phyloP scores from a whole-genome alignment of 139 green algal species.

The Chlorella sp. region DNA sequence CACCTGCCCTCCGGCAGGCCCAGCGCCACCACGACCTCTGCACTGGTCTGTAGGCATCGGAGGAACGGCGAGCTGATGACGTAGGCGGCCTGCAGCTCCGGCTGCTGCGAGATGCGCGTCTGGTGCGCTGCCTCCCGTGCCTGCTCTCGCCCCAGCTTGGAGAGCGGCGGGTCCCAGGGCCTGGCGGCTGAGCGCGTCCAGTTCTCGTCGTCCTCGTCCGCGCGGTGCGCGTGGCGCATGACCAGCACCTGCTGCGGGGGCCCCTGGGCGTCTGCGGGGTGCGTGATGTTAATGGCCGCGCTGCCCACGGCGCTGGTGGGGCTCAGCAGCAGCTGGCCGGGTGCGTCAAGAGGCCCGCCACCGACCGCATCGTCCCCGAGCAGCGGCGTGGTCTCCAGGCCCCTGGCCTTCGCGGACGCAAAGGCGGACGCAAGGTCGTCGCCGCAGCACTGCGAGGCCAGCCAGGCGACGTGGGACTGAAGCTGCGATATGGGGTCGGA shows the following conservation, averaged over 20 bases:
- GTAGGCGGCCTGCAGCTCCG: slow-evolving; percentile 14
- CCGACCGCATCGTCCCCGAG: not conserved
- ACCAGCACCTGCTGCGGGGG: slow-evolving; percentile 18
- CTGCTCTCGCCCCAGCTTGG: slow-evolving; percentile 4
- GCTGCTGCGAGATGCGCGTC: not conserved
- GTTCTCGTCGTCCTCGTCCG: slow-evolving; percentile 26
- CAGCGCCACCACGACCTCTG: slow-evolving; percentile 26
- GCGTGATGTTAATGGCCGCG: not conserved
- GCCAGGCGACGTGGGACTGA: not conserved
- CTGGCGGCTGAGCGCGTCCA: slow-evolving; percentile 16
- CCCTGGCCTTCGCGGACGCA: not conserved
- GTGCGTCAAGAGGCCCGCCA: not conserved
- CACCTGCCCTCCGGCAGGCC: slow-evolving; percentile 24
- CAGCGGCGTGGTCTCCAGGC: not conserved
- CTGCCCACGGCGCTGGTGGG: not conserved
- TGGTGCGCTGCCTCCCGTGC: slow-evolving; percentile 11
- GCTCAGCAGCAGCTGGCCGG: slow-evolving; percentile 3
- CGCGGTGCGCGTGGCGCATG: slow-evolving; percentile 32
- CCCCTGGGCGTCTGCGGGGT: not conserved
- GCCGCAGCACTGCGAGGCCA: not conserved
- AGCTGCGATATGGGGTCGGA: not conserved
- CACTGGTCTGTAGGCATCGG: slow-evolving; percentile 42
- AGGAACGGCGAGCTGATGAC: slow-evolving; percentile 37
- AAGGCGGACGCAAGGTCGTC: not conserved
- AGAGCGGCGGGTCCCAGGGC: slow-evolving; percentile 14